Conservation (phyloP, 768 basidiomycete species). For the Rossbeevera mucosa region DNA sequence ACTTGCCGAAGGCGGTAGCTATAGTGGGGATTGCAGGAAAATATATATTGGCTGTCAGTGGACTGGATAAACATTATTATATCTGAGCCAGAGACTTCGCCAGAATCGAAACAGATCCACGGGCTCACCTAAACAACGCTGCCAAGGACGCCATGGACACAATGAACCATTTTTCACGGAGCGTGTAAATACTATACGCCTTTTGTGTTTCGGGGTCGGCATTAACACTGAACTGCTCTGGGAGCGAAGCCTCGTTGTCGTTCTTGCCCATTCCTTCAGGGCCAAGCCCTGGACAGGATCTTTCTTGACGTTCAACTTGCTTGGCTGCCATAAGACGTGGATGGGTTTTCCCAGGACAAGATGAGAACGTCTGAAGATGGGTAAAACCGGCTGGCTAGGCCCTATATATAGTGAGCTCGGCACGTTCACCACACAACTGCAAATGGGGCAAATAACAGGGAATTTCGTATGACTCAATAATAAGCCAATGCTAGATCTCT, state of each 20-base stretch:
- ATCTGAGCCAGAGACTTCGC: neutral
- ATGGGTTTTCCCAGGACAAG: neutral
- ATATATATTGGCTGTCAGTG: constrained; percentile 73
- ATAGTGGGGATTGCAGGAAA: constrained; percentile 75
- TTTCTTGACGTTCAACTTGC: constrained; percentile 2
- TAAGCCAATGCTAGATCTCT: neutral
- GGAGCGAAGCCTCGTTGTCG: neutral
- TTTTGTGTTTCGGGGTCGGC: constrained; percentile 3
- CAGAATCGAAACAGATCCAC: neutral
- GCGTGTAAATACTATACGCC: constrained; percentile 48
- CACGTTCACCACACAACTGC: neutral
- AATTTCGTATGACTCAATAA: neutral
- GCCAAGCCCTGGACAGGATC: neutral
- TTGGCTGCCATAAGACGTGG: neutral
- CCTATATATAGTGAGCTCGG: neutral
- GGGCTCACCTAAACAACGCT: constrained; percentile 55
- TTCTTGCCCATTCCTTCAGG: neutral
- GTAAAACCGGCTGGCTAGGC: no score
- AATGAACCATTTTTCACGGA: constrained; percentile 63
- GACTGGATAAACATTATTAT: constrained; percentile 35
- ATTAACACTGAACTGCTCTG: neutral
- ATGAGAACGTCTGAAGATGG: neutral
- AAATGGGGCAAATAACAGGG: neutral
- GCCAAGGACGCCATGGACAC: constrained; percentile 58
- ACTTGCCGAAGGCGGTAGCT: constrained; percentile 52